Evolutionary conservation across 495 filamentous ascomycete species (phyloP).

Genomic region (Hyphodiscus hymeniophilus): DNA sequence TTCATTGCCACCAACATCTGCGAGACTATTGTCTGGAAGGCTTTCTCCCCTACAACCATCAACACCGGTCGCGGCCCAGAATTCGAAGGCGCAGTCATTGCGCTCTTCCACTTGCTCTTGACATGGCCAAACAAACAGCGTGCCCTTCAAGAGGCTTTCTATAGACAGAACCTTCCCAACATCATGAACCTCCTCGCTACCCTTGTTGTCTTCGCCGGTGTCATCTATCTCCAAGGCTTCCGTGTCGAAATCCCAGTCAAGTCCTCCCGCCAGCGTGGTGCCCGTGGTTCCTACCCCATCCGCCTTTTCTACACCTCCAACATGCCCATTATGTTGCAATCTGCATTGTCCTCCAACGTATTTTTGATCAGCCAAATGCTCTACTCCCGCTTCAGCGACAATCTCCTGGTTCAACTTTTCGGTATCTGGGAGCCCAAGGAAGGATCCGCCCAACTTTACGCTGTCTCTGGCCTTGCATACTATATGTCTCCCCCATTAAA

Average conservation of each 20-base stretch:
- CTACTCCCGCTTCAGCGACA: conserved; percentile 96
- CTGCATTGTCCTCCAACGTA: conserved; percentile 95
- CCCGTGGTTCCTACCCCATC: conserved; percentile 77
- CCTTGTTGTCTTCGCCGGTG: conserved; percentile 84
- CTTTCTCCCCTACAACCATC: conserved; percentile 97
- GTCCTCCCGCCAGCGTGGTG: conserved; percentile 96
- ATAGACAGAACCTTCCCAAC: conserved; percentile 98
- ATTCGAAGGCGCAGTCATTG: conserved; percentile 98
- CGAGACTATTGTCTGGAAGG: conserved; percentile 99
- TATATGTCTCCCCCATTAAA: conserved; percentile 98
- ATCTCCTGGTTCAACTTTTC: conserved; percentile 91
- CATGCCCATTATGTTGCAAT: conserved; percentile 99
- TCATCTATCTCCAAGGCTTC: conserved; percentile 99
- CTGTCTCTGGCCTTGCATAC: conserved; percentile 87
- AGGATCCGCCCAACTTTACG: conserved; percentile 90
- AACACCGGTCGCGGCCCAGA: conserved; percentile 99
- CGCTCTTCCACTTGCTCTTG: conserved; percentile 94
- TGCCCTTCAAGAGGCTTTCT: conserved; percentile 96
- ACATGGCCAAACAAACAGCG: conserved; percentile 99
- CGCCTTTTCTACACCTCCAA: conserved; percentile 83
- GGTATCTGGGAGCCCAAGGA: conserved; percentile 98
- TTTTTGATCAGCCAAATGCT: conserved; percentile 99
- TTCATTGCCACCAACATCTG: conserved; percentile 99
- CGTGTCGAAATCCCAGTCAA: conserved; percentile 99
- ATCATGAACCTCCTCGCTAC: conserved; percentile 98